Evolutionary conservation across 306 rosid genomes (phyloP), one percentile per base, ranked within the genome.

Genomic region (Vachellia collinsii): DNA sequence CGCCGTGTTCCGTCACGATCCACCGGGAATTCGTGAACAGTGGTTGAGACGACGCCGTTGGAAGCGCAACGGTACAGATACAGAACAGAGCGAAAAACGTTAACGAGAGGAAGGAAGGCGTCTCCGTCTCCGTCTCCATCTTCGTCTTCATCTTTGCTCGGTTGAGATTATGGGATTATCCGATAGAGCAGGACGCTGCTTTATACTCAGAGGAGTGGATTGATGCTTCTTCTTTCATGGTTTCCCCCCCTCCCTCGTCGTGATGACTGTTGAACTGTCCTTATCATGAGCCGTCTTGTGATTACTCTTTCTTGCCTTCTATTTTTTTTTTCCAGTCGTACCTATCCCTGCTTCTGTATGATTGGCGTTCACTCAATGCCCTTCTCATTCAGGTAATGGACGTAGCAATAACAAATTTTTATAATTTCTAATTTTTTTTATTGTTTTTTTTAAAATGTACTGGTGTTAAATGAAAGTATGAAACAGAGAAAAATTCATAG

Each of bases 1-100:
- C 22, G 14, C 98, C 97, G 11, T 61, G 70, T 70, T 79, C 83
- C 70, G 84, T 87, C 53, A 93, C 93, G 12, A 95, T 85, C 99
- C 99, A 95, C 78, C 99, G 85, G 0, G 97, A 88, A 48, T 80
- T 78, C 20, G 99, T 90, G 80, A 37, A 37, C 8, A 94, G 94
- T 3, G 92, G 94, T 29, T 70, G 53, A n/a, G 80, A 91, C 66
- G 23, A 68, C n/a, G 34, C 85, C 0, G n/a, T 53, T 1, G 79
- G 44, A 36, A 76, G 43, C 0, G 41, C 25, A 8, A 62, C n/a
- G 10, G 37, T 17, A 56, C 29, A 20, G 64, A 59, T 7, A 62
- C 47, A 20, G 58, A 65, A 23, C 63, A 76, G 11, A 61, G 70
- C 56, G 36, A 79, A 50, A 50, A 50, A 39, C 10, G 41, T 34